Base-by-base conservation (phyloP, 2,329 filamentous ascomycete genomes). In the Phyllosticta citriasiana region DNA sequence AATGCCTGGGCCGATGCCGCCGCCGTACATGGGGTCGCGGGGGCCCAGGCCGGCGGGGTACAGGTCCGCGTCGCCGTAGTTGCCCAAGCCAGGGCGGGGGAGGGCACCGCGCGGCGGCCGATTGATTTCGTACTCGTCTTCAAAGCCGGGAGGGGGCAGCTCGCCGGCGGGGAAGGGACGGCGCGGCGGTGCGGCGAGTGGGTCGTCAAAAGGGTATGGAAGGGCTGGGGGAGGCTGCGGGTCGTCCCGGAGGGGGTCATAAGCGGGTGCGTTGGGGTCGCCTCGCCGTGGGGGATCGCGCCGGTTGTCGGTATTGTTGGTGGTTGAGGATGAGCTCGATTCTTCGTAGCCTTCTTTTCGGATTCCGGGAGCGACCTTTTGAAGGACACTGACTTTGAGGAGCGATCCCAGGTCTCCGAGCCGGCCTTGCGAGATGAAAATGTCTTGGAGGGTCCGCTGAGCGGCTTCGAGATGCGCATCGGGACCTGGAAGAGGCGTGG, bases 71-170 rank as follows among this genome's bases (percentile, higher is more conserved):
- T 93, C 86, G 2, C 94, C 94, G 57, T 96, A 88, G 65, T 84
- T 84, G 25, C 60, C 60, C 62, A 84, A 82, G 0, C 87, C 87
- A 12, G 82, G 80, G 14, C 79, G 76, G 26, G 78, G 81, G 6
- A 78, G 78, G 68, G 76, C 69, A 3, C 80, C 79, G 9, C 85
- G 82, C 2, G 82, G 80, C 0, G 86, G 88, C 1, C 85, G 80
- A 64, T 89, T 85, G 63, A 97, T 81, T 64, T 97, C 90, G 68
- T 91, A 87, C 69, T 97, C 91, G 71, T 99, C 93, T 66, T 97
- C 94, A 66, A 97, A 97, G 22, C 84, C 90, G 0, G 94, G 94
- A 0, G 93, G 92, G 0, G 88, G 84, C 66, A 96, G 91, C 66
- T 92, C 89, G 9, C 80, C 85, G 0, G 82, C 76, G 2, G 92